Conservation (phyloP, 495 filamentous ascomycete species). For the Apiosordaria backusii region DNA sequence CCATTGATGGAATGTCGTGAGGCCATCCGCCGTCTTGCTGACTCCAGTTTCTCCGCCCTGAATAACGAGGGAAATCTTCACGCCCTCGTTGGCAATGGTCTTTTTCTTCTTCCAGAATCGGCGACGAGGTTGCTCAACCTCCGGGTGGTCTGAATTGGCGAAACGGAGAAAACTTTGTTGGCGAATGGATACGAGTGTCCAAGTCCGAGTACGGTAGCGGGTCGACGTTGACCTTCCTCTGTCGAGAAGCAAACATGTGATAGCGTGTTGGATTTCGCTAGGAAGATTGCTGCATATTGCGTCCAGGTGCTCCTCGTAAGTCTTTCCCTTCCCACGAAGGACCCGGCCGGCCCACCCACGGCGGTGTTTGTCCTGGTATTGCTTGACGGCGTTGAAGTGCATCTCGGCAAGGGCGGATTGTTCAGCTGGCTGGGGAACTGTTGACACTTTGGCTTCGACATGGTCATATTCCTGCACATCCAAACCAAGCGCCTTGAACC, state of each 20-base stretch:
- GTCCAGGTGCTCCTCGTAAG: slow-evolving; percentile 30
- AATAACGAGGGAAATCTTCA: slow-evolving; percentile 21
- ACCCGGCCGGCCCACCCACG: slow-evolving; percentile 20
- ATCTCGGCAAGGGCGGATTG: slow-evolving; percentile 21
- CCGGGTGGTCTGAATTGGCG: slow-evolving; percentile 9
- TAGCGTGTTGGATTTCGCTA: slow-evolving; percentile 5
- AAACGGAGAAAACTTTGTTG: slow-evolving; percentile 21
- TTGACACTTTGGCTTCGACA: background rate
- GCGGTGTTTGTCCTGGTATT: slow-evolving; percentile 19
- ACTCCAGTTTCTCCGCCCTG: slow-evolving; percentile 23
- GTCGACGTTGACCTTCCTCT: slow-evolving; percentile 18
- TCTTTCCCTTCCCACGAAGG: slow-evolving; percentile 17
- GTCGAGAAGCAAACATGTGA: slow-evolving; percentile 18
- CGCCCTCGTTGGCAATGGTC: background rate
- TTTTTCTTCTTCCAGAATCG: slow-evolving; percentile 26
- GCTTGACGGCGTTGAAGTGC: slow-evolving; percentile 20
- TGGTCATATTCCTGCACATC: slow-evolving; percentile 3
- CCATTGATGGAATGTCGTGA: slow-evolving; percentile 2
- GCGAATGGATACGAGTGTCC: slow-evolving; percentile 25
- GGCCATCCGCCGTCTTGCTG: background rate
- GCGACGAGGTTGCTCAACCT: slow-evolving; percentile 23
- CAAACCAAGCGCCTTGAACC: slow-evolving; percentile 13
- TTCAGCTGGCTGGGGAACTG: slow-evolving; percentile 8
- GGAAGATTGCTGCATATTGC: slow-evolving; percentile 22
- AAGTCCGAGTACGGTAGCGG: slow-evolving; percentile 19